Evolutionary conservation across 306 rosid species (phyloP).

Genomic region (Fagus sylvatica): DNA sequence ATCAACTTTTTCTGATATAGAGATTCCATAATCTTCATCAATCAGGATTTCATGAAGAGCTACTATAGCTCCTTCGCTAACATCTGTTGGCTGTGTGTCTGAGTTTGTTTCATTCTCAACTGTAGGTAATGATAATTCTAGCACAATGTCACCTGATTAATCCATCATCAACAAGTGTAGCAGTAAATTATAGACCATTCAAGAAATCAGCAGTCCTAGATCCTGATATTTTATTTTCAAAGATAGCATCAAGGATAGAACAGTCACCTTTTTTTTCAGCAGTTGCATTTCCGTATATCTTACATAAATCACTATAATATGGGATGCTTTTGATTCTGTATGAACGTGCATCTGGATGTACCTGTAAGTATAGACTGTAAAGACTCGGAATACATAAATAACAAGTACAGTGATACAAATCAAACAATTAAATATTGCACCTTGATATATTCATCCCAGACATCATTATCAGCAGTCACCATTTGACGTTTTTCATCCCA

Average conservation of each 20-base stretch:
- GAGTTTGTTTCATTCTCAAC: constrained; percentile 33
- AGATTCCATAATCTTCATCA: constrained; percentile 50
- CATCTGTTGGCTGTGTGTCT: constrained; percentile 30
- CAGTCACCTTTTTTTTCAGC: constrained; percentile 45
- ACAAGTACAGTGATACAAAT: not conserved
- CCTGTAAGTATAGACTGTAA: constrained; percentile 37
- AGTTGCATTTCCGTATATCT: constrained; percentile 46
- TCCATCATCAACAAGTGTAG: constrained; percentile 25
- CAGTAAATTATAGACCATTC: constrained; percentile 18
- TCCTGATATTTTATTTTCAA: constrained; percentile 2
- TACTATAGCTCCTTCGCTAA: constrained; percentile 31
- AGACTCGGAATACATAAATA: not conserved
- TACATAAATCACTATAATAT: constrained; percentile 48
- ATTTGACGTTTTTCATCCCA: constrained; percentile 71
- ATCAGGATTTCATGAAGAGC: constrained; percentile 43
- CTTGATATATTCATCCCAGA: constrained; percentile 75
- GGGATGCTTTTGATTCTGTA: constrained; percentile 68
- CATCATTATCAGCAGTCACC: constrained; percentile 66
- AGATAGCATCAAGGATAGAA: constrained; percentile 1
- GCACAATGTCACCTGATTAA: constrained; percentile 41
- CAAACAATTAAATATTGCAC: constrained; percentile 26
- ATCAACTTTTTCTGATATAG: constrained; percentile 34
- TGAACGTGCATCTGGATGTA: constrained; percentile 53
- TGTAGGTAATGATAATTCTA: constrained; percentile 35
- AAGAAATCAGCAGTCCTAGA: constrained; percentile 25